Base-by-base conservation (phyloP, 2,329 filamentous ascomycete species). In the Metarhizium rileyi region DNA sequence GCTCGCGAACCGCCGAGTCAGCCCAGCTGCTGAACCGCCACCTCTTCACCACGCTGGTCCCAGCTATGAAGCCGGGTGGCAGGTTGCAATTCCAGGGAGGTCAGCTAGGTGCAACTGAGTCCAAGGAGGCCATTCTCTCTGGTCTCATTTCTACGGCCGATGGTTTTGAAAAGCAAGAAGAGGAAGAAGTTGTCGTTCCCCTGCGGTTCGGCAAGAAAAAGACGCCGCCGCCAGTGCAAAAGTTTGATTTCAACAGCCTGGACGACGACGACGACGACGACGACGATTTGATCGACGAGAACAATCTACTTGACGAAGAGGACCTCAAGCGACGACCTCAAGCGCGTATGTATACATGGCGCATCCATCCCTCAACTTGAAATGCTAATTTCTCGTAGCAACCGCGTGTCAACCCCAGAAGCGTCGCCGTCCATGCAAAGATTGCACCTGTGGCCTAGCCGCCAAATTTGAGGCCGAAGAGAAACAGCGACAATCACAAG, bases 361-460 rank as follows among this genome's bases (percentile, higher is more conserved):
- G 12, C 22, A 40, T 40, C 2, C 10, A 33, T 4, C 8, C 22
- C 5, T 23, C 18, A 12, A 8, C 16, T 9, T 25, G 12, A 42
- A 2, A 22, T n/a, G 18, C 38, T 42, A 18, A 42, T 22, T 14
- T 14, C 16, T 14, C 22, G 50, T 54, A 80, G 90, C 93, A 47
- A 79, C 84, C 25, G 88, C 94, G 64, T 98, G 93, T 67, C 81
- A 84, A 52, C 90, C 91, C 44, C 88, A 93, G 70, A 95, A 95
- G 73, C 84, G 91, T 58, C 85, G 91, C 49, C 84, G 90, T 54
- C 90, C 93, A 51, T 98, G 93, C 76, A 97, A 98, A 71, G 93
- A 98, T 73, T 98, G 93, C 74, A 91, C 87, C 8, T 98, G 93
- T 64, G 93, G 93, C 46, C 81, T 98, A 25, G 89, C 90, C 23